phyloP scores from a whole-genome alignment of 192 early-diverging fungal genomes.

The Gryganskiella cystojenkinii region DNA sequence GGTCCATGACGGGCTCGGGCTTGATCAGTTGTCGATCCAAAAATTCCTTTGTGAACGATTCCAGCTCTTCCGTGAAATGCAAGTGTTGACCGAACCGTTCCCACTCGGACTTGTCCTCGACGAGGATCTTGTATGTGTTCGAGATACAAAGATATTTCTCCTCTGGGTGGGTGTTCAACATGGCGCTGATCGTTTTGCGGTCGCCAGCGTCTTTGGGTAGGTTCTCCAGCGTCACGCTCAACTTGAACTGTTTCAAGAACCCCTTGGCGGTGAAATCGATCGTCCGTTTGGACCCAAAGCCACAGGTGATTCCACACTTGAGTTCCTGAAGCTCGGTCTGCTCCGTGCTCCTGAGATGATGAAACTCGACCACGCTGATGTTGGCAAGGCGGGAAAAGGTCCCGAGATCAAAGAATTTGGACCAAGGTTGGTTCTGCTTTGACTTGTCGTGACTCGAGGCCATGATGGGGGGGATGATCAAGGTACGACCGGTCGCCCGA shows the following conservation, averaged over 20 bases:
- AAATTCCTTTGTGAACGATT: constrained; percentile 28
- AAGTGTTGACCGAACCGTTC: constrained; percentile 47
- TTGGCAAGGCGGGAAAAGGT: constrained; percentile 26
- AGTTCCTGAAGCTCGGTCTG: constrained; percentile 26
- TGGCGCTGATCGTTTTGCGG: constrained; percentile 16
- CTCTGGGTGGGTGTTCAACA: constrained; percentile 2
- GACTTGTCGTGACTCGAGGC: constrained; percentile 52
- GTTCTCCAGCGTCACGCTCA: constrained; percentile 16
- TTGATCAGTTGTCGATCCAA: constrained; percentile 24
- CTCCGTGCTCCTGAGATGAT: constrained; percentile 29
- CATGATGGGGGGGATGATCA: constrained; percentile 52
- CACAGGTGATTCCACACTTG: constrained; percentile 47
- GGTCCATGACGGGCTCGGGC: constrained; percentile 16
- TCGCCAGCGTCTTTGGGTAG: constrained; percentile 18
- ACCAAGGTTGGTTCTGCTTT: constrained; percentile 52
- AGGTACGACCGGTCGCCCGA: constrained; percentile 24
- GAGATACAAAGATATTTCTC: constrained; percentile 47
- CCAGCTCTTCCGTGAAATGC: constrained; percentile 38
- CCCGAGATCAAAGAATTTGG: constrained; percentile 35
- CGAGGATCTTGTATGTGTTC: constrained; percentile 46
- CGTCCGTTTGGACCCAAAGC: constrained; percentile 42
- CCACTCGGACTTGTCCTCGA: constrained; percentile 51
- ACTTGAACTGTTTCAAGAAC: constrained; percentile 46
- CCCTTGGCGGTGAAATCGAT: constrained; percentile 52
- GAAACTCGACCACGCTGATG: constrained; percentile 36